A percentile compares a stretch with the other conserved stretches of the same genome.
These are phyloP conservation scores for Russula foetens DNA, from an alignment of 768 basidiomycete species.

Conservation along the genomic window DNA sequence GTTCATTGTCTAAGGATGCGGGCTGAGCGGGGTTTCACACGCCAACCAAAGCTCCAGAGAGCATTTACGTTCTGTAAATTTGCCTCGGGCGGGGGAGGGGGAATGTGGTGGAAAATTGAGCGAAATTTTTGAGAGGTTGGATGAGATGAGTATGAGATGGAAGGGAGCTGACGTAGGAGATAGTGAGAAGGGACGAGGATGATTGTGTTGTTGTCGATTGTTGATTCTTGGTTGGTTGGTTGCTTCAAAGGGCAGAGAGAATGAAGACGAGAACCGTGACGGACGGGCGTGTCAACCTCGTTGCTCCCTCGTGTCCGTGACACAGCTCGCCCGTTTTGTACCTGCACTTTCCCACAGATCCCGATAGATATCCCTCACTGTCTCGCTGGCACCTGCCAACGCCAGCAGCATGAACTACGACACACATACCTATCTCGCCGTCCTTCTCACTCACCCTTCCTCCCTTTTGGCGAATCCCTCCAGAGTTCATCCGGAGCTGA, in stretches of 20 bases:
- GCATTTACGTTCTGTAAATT: slow-evolving; percentile 8
- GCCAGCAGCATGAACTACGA: slow-evolving; percentile 3
- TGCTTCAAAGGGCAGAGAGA: background rate
- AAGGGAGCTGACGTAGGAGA: slow-evolving; percentile 5
- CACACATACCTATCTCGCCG: slow-evolving; percentile 16
- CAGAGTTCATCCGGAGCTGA: slow-evolving; percentile 10
- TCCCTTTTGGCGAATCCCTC: slow-evolving; percentile 10
- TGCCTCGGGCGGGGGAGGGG: background rate
- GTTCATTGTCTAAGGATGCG: slow-evolving; percentile 18
- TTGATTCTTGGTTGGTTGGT: slow-evolving; percentile 6
- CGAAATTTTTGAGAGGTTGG: background rate
- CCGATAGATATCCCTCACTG: background rate
- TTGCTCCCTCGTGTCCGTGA: slow-evolving; percentile 7
- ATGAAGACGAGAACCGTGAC: background rate
- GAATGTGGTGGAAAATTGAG: background rate
- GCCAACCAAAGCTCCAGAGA: slow-evolving; percentile 7
- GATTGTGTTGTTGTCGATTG: slow-evolving; percentile 1
- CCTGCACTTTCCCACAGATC: background rate
- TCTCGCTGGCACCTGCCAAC: slow-evolving; percentile 2
- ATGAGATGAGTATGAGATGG: too few species aligned
- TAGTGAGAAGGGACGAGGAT: background rate
- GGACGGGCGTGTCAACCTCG: slow-evolving; percentile 6
- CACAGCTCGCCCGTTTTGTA: too few species aligned
- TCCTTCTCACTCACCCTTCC: slow-evolving; percentile 8
- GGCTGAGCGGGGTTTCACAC: slow-evolving; percentile 13